phyloP scores from a whole-genome alignment of 108 stramenopile genomes.

The Skeletonema marinoi region DNA sequence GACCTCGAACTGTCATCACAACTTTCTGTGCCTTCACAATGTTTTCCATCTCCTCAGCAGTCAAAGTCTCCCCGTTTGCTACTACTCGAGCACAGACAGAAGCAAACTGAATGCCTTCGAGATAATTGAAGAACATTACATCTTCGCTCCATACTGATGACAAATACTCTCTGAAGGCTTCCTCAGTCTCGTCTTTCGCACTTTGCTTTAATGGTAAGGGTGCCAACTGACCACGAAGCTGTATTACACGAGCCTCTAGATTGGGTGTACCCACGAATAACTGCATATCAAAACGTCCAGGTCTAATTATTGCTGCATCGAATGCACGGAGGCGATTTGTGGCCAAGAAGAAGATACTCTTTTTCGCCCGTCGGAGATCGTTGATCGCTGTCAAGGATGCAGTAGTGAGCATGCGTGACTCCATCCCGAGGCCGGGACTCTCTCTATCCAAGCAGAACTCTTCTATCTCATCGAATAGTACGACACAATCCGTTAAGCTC shows the following conservation, averaged over 20 bases:
- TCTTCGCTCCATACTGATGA: constrained; percentile 55
- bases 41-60: constrained; percentile 36
- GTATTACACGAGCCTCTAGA: constrained; percentile 54
- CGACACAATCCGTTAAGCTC: constrained; percentile 58
- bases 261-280: constrained; percentile 84
- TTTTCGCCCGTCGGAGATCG: constrained; percentile 65
- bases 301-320: constrained; percentile 75
- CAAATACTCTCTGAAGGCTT: constrained; percentile 49
- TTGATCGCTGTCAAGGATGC: constrained; percentile 84
- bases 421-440: constrained; percentile 65
- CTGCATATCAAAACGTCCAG: constrained; percentile 80
- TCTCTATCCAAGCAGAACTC: constrained; percentile 80
- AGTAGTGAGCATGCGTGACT: constrained; percentile 79
- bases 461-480: constrained; percentile 88
- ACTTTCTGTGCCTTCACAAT: constrained; percentile 62
- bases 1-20: constrained; percentile 71
- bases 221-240: constrained; percentile 49
- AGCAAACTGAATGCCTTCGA: constrained; percentile 69
- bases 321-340: constrained; percentile 79
- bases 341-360: constrained; percentile 77
- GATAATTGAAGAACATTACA: constrained; percentile 77
- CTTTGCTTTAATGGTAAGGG: constrained; percentile 25
- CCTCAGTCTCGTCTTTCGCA: constrained; percentile 33
- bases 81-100: constrained; percentile 56
- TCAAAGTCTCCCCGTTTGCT: constrained; percentile 30